phyloP scores from a whole-genome alignment of 2,329 filamentous ascomycete genomes.

The Stagonosporopsis vannaccii region DNA sequence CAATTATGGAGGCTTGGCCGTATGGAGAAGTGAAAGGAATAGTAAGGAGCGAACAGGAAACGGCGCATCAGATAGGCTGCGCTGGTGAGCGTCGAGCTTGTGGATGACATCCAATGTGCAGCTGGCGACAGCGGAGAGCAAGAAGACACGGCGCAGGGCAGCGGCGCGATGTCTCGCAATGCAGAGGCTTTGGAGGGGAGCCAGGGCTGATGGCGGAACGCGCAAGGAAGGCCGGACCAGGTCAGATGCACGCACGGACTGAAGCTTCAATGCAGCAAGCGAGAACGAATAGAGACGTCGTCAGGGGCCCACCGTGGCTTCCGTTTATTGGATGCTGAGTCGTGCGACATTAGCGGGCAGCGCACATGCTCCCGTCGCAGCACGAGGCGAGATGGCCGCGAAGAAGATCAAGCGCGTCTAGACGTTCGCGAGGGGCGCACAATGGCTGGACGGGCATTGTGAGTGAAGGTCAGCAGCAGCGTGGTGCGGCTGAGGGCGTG shows the following conservation, averaged over 20 bases:
- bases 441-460: not conserved
- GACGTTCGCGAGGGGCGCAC: conserved; percentile 4
- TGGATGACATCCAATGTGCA: conserved; percentile 24
- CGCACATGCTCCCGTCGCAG: conserved; percentile 40
- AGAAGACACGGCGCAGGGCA: conserved; percentile 24
- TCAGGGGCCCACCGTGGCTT: conserved; percentile 24
- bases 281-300: conserved; percentile 27
- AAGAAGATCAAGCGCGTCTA: conserved; percentile 11
- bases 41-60: conserved; percentile 30
- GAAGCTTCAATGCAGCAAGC: conserved; percentile 30
- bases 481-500: conserved; percentile 2
- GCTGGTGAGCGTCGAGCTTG: conserved; percentile 42
- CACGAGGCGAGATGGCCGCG: conserved; percentile 26
- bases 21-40: conserved; percentile 22
- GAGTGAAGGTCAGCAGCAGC: not conserved
- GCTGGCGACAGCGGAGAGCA: conserved; percentile 27
- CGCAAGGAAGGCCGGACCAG: conserved; percentile 27
- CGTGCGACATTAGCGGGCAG: conserved; percentile 41
- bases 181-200: conserved; percentile 34
- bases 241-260: conserved; percentile 31
- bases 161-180: conserved; percentile 31
- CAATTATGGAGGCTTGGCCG: conserved; percentile 21
- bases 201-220: conserved; percentile 37
- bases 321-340: conserved; percentile 31
- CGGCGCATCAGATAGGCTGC: conserved; percentile 20